Percentiles rank a stretch among this genome's conserved stretches.
phyloP scores from a whole-genome alignment of 2,329 filamentous ascomycete species.

The Fusarium equiseti region DNA sequence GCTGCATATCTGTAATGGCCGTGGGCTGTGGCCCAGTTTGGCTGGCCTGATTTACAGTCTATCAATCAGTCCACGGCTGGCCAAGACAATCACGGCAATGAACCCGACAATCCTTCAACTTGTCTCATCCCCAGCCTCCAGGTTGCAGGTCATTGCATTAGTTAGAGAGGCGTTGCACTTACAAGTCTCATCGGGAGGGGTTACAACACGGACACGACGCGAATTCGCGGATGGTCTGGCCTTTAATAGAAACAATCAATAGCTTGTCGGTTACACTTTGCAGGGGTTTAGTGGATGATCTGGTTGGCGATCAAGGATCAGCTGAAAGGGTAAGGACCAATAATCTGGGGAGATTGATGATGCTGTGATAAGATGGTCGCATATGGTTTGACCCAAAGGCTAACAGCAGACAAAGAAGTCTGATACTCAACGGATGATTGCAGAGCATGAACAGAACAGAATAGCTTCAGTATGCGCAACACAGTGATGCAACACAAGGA shows the following conservation, averaged over 20 bases:
- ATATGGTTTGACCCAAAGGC: constrained; percentile 9
- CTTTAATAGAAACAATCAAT: constrained; percentile 40
- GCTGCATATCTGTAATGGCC: not conserved
- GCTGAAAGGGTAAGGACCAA: constrained; percentile 22
- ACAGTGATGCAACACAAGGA: not conserved
- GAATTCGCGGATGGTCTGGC: constrained; percentile 44
- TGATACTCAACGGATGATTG: not conserved
- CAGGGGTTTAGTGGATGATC: constrained; percentile 20
- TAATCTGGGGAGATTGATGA: constrained; percentile 6
- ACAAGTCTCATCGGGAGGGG: constrained; percentile 26
- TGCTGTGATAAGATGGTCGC: constrained; percentile 39
- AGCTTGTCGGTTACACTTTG: constrained; percentile 11
- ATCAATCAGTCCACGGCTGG: not conserved
- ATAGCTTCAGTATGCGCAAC: not conserved
- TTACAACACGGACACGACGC: constrained; percentile 43
- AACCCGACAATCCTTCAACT: not conserved
- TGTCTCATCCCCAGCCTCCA: constrained; percentile 34
- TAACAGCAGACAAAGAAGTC: not conserved
- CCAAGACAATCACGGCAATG: not conserved
- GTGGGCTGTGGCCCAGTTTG: not conserved
- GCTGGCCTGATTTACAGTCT: not conserved
- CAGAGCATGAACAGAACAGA: not conserved
- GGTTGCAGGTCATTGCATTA: constrained; percentile 36
- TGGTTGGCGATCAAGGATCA: constrained; percentile 35
- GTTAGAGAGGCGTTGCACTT: constrained; percentile 16